Evolutionary conservation across 1,139 yeast genomes (phyloP), one percentile per base, ranked within the genome.

Genomic region (Kazachstania sp.): DNA sequence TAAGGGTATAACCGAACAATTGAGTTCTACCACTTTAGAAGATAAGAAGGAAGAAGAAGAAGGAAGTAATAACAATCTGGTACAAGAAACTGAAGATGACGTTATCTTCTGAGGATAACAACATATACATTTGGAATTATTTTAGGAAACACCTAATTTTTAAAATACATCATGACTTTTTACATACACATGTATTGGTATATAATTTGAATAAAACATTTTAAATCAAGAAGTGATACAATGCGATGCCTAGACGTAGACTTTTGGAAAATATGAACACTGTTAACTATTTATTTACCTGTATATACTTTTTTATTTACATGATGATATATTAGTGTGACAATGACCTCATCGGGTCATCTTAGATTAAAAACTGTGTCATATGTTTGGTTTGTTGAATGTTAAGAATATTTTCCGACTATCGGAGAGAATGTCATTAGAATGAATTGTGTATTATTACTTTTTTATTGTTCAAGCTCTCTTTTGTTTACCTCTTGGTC

Each of bases 401-500:
- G 3, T 23, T 23, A 23, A 23, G 28, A 23, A 23, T 23, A 23
- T 23, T 23, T 23, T 23, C 28, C 28, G 2, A 23, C 8, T 23
- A 9, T 4, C 8, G 28, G 28, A 23, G 8, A 4, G 28, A 23
- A 23, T 23, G 28, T 23, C 28, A 9, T 23, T 23, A 23, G 6
- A 23, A 23, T 3, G 28, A 4, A 23, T 23, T 9, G 5, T 9
- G 6, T 23, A 23, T n/a, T n/a, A n/a, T n/a, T 23, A 23, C 28
- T 7, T 15, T 9, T 6, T 13, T 6, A 15, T 15, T 32, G 18
- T n/a, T 37, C 29, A 38, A 19, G 15, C 34, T 37, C 44, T 37
- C 31, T 63, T 61, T 32, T 61, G 58, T 48, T 67, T 67, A 45
- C 78, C 78, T 70, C 82, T 77, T 65, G 85, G 85, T 75, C 90